Evolutionary conservation across 441 rosid species (phyloP), one percentile per base, ranked within the genome.

Genomic region (Pelargonium exstipulatum): DNA sequence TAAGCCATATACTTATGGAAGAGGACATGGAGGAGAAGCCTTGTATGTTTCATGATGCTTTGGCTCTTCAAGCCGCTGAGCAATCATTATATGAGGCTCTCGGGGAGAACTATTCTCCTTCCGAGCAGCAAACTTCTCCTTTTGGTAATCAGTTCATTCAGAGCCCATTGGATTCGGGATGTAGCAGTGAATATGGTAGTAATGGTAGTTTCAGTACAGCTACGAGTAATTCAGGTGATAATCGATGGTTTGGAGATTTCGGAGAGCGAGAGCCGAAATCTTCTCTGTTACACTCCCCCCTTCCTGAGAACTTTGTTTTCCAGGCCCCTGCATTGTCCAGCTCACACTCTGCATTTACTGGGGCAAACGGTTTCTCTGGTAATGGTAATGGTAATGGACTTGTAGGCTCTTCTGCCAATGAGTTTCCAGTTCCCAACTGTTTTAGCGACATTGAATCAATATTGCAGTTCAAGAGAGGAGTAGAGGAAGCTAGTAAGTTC

Each of bases 401-500:
- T 51, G 9, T 72, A 12, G 74, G 61, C 0, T 69, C 81, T 14
- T 53, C 78, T 29, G 70, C 46, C 46, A 71, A 74, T 70, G 74
- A 75, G 67, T 22, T 78, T 69, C 24, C 68, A 72, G 75, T 75
- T 72, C 77, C 80, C 12, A 83, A 87, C 81, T 70, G 79, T 32
- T 86, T 87, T 74, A 75, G 79, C 65, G 83, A 83, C 67, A 73
- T 82, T 65, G 88, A 86, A 0, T 85, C 86, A 57, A 83, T 78
- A 24, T 71, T 82, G 79, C 95, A 88, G 77, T 90, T 90, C 73
- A 84, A 83, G 67, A 88, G 68, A 82, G 95, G 98, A 0, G 69
- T 86, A 26, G 95, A 88, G 75, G 96, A 92, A 85, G 95, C 98
- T 66, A 87, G 77, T 68, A 88, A 82, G 85, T 90, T 90, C 79